A percentile compares a stretch with the other conserved stretches of the same genome.
phyloP scores from a whole-genome alignment of 169 alveolate species.

The Plasmodium gaboni region DNA sequence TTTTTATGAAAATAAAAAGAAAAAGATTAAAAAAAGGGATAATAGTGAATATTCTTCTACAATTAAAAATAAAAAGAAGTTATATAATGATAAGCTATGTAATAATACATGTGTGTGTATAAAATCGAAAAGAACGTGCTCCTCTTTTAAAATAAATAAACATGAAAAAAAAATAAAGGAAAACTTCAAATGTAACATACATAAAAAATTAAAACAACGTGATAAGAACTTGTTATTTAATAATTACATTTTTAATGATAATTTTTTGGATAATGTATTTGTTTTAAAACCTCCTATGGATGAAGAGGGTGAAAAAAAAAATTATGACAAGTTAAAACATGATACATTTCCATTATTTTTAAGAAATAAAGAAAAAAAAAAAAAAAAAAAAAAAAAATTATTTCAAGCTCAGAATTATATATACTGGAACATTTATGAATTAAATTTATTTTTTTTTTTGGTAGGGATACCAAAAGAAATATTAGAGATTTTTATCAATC shows the following conservation, averaged over 20 bases:
- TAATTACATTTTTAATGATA: no score
- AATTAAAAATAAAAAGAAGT: no score
- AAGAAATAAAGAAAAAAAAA: constrained; percentile 21
- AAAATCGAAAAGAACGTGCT: background rate
- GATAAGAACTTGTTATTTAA: background rate
- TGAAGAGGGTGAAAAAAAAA: no score
- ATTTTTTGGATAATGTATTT: no score
- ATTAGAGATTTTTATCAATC: constrained; percentile 64
- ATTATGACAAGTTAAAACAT: constrained; percentile 3
- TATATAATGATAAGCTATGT: no score
- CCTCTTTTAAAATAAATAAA: constrained; percentile 1
- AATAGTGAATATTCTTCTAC: background rate
- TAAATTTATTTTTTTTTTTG: constrained; percentile 77
- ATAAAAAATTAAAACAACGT: background rate
- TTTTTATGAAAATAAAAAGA: background rate
- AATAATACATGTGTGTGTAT: no score
- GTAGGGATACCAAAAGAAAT: constrained; percentile 77
- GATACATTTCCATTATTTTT: constrained; percentile 19
- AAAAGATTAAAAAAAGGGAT: background rate
- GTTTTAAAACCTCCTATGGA: no score
- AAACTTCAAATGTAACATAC: background rate
- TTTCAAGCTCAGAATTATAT: constrained; percentile 79
- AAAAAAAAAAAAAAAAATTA: constrained; percentile 3
- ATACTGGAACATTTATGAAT: constrained; percentile 79
- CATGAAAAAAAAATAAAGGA: background rate